Conservation (phyloP, 345 rosid genomes). For the Cardamine resedifolia region DNA sequence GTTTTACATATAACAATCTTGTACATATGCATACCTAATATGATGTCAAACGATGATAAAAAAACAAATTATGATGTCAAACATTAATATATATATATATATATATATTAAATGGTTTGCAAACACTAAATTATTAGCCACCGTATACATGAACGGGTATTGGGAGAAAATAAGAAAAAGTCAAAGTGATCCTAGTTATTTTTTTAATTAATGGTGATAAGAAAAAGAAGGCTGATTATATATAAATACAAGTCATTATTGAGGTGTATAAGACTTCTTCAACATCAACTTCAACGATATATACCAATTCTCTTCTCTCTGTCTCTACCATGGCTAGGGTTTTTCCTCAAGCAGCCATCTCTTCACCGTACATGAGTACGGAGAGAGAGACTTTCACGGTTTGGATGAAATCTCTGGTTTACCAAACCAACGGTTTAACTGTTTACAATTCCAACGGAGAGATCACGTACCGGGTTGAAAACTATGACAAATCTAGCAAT, state of each 20-base stretch:
- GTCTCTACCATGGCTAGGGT: conserved; percentile 44
- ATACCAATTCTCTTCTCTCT: conserved; percentile 13
- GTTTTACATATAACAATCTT: neutral
- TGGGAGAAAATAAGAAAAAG: conserved; percentile 20
- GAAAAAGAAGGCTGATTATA: conserved; percentile 22
- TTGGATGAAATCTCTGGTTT: conserved; percentile 73
- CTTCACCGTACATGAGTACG: conserved; percentile 35
- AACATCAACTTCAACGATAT: conserved; percentile 26
- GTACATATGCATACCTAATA: neutral
- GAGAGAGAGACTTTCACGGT: conserved; percentile 54
- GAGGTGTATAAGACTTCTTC: conserved; percentile 40
- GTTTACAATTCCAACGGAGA: conserved; percentile 55
- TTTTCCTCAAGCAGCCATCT: conserved; percentile 46
- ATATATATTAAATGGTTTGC: neutral
- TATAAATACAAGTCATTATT: conserved; percentile 18
- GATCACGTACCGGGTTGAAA: conserved; percentile 57
- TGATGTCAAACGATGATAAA: conserved; percentile 3
- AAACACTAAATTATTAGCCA: conserved; percentile 18
- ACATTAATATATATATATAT: no score
- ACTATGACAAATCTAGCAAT: conserved; percentile 51
- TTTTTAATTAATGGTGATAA: conserved; percentile 8
- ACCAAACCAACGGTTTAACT: conserved; percentile 64
- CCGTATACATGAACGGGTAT: conserved; percentile 35
- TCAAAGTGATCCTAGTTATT: conserved; percentile 24
- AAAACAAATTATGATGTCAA: no score